A percentile compares a stretch with the other conserved stretches of the same genome.
These are phyloP conservation scores for Xanthoconium separans DNA, from an alignment of 1,284 basidiomycete species.

Conservation along the genomic window DNA sequence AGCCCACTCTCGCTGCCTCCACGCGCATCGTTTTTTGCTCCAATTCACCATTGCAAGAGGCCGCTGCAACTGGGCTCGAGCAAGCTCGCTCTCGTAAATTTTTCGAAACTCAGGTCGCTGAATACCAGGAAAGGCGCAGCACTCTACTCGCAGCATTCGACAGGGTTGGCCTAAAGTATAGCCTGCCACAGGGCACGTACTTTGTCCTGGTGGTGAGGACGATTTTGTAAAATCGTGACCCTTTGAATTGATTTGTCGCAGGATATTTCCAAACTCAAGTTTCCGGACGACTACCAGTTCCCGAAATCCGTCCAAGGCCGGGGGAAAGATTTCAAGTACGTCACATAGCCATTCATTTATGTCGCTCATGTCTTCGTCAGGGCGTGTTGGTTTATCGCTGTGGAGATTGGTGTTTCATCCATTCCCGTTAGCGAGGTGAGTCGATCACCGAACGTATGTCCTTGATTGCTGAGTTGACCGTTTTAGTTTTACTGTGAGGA, in stretches of 20 bases:
- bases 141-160: constrained; percentile 82
- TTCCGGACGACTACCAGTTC: constrained; percentile 85
- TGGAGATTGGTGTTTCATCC: constrained; percentile 85
- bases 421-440: constrained; percentile 92
- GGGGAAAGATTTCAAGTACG: constrained; percentile 84
- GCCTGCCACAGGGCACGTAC: constrained; percentile 85
- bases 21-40: constrained; percentile 95
- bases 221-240: neutral
- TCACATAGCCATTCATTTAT: neutral
- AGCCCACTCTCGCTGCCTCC: constrained; percentile 84
- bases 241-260: constrained; percentile 31
- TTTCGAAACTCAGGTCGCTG: constrained; percentile 74
- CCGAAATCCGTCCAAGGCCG: constrained; percentile 75
- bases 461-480: neutral
- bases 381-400: constrained; percentile 89
- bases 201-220: constrained; percentile 78
- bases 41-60: constrained; percentile 92
- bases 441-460: constrained; percentile 6
- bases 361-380: constrained; percentile 37
- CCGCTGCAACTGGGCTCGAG: constrained; percentile 84
- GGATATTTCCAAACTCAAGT: constrained; percentile 80
- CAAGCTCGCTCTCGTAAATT: constrained; percentile 72
- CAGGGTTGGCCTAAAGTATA: constrained; percentile 83
- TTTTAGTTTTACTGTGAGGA: constrained; percentile 85
- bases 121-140: constrained; percentile 82